phyloP scores from a whole-genome alignment of 192 early-diverging fungal species.

The Gonapodya prolifera region DNA sequence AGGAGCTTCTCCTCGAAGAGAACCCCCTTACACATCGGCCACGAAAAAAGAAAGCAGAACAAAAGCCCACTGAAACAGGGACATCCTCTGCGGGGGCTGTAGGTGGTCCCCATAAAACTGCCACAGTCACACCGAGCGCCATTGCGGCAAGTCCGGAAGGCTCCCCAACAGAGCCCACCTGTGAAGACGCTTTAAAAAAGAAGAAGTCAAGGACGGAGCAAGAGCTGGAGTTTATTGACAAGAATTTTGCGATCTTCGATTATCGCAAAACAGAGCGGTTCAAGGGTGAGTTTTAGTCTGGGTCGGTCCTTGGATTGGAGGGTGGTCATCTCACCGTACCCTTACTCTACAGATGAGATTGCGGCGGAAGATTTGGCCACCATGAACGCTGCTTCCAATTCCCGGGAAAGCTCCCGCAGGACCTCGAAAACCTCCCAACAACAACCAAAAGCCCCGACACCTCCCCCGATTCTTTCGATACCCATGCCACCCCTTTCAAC shows the following conservation, averaged over 20 bases:
- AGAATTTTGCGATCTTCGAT: background rate
- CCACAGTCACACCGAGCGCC: background rate
- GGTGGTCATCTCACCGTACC: background rate
- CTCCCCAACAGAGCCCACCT: background rate
- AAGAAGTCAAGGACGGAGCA: background rate
- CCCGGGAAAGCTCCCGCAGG: background rate
- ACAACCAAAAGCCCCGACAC: background rate
- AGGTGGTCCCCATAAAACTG: too few relatives aligned
- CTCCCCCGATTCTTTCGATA: background rate
- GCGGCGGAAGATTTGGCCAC: background rate
- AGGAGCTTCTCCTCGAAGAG: conserved; percentile 91
- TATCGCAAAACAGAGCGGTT: background rate
- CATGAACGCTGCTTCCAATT: background rate
- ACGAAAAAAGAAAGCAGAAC: conserved; percentile 29
- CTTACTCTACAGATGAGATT: background rate
- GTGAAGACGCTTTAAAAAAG: background rate
- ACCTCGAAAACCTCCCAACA: background rate
- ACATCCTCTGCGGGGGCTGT: too few relatives aligned
- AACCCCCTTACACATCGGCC: conserved; percentile 80
- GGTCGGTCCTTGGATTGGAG: background rate
- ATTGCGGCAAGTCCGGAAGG: background rate
- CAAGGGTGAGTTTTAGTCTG: background rate
- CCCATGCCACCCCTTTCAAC: background rate
- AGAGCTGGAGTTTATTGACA: background rate
- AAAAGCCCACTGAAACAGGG: background rate